phyloP scores from a whole-genome alignment of 2,329 filamentous ascomycete genomes.

The Monilinia fructigena region DNA sequence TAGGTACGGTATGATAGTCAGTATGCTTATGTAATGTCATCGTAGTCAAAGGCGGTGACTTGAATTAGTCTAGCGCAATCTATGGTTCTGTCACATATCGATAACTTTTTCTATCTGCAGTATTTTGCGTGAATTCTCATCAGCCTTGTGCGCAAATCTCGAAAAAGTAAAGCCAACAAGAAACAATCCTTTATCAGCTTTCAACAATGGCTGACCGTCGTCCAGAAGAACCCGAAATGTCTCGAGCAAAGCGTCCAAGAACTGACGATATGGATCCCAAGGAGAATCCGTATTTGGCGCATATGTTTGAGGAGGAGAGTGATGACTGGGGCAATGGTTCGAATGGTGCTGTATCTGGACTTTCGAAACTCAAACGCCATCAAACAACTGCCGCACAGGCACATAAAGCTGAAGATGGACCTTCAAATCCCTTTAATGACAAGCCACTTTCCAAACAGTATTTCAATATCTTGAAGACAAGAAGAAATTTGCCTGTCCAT shows the following conservation, averaged over 20 bases:
- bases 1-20: background rate
- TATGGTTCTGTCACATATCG: slow-evolving; percentile 1
- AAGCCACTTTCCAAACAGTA: slow-evolving; percentile 76
- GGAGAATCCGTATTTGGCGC: slow-evolving; percentile 86
- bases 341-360: slow-evolving; percentile 41
- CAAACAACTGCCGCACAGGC: slow-evolving; percentile 77
- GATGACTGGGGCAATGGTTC: slow-evolving; percentile 39
- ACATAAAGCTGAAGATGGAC: slow-evolving; percentile 71
- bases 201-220: slow-evolving; percentile 56
- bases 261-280: slow-evolving; percentile 48
- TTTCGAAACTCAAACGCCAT: slow-evolving; percentile 66
- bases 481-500: slow-evolving; percentile 86
- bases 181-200: slow-evolving; percentile 27
- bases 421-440: slow-evolving; percentile 82
- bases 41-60: slow-evolving; percentile 22
- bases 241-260: slow-evolving; percentile 49
- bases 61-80: slow-evolving; percentile 16
- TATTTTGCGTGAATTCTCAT: slow-evolving; percentile 21
- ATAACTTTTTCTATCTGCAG: slow-evolving; percentile 23
- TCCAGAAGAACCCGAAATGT: slow-evolving; percentile 49
- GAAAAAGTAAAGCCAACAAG: slow-evolving; percentile 34
- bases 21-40: slow-evolving; percentile 3
- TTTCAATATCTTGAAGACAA: slow-evolving; percentile 80
- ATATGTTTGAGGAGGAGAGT: slow-evolving; percentile 65
- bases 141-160: slow-evolving; percentile 31